Base-by-base conservation (phyloP, 129 eudicot species). In the Heracleum sosnowskyi region DNA sequence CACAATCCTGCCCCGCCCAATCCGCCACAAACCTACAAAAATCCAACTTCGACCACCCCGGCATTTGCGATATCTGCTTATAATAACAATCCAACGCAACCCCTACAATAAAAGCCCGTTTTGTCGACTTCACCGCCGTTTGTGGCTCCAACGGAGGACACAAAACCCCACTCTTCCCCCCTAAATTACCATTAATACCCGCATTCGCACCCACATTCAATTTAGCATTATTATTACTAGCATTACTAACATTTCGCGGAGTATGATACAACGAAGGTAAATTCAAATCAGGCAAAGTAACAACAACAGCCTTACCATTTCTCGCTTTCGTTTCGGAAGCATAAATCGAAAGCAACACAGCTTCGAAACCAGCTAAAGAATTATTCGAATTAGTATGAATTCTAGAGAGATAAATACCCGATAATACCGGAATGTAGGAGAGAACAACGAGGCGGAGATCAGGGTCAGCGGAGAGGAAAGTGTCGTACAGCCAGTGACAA, bases 31-130 rank as follows among this genome's bases (percentile, higher is more conserved):
- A 24, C 13, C 70, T 83, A 76, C 98, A 93, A 70, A 91, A 88
- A 78, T 93, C 97, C 37, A 83, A 81, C 79, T 93, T 93, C 0
- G 98, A 93, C 96, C 98, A 93, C 46, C 84, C 79, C 4, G 98
- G 98, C 98, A 94, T 94, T 49, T 94, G 97, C 4, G 98, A 91
- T 73, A 94, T 90, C 84, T 88, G 92, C 73, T 90, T 94, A 74
- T 86, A 88, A 53, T 91, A 91, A 75, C 93, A 94, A 84, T 93
- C 97, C 4, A 93, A 68, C 1, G 89, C 96, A 37, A 89, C 89
- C 1, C 98, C 98, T 0, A 93, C 93, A 29, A 93, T 91, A 63
- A 83, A 85, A 2, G 92, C 91, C 31, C 98, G 91, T 66, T 93
- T 93, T 17, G 98, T 93, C 0, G 97, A 93, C 74, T 91, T 93